Evolutionary conservation across 139 green algal genomes (phyloP).

Genomic region (Coelastrella sp.): DNA sequence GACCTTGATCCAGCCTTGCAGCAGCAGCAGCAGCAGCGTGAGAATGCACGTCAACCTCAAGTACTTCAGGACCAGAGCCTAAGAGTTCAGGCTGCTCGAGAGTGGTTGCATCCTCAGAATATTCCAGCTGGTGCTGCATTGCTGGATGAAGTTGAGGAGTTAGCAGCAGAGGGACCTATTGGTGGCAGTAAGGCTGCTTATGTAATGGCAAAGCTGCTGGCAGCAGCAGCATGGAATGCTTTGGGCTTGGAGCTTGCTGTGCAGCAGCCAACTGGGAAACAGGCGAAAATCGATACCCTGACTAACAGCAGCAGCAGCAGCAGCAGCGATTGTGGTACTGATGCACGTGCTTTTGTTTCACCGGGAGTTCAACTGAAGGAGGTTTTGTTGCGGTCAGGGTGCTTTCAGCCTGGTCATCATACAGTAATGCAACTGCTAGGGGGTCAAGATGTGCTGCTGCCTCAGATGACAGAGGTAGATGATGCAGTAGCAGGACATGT

Average conservation of each 20-base stretch:
- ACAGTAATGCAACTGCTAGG: conserved; percentile 30
- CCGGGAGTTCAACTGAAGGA: neutral
- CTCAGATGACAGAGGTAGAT: neutral
- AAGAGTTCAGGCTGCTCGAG: neutral
- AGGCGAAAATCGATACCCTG: no score
- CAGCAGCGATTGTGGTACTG: no score
- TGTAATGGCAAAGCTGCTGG: conserved; percentile 21
- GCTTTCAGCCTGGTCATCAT: conserved; percentile 24
- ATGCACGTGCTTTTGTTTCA: no score
- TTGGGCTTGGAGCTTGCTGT: conserved; percentile 12
- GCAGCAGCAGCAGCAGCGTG: conserved; percentile 12
- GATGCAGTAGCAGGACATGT: neutral
- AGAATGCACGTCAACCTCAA: no score
- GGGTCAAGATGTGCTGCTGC: conserved; percentile 1
- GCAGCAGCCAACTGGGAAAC: no score
- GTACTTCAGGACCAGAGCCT: no score
- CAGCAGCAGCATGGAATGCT: conserved; percentile 19
- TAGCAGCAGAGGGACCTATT: conserved; percentile 19
- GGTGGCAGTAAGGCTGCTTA: conserved; percentile 32
- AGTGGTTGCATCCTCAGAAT: neutral
- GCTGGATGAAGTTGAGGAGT: neutral
- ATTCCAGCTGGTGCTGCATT: neutral
- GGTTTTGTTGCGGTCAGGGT: conserved; percentile 6
- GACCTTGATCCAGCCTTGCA: neutral
- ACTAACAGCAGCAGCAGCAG: neutral